Evolutionary conservation across 176 grass and related monocot species (phyloP).

Genomic region (Carex pumila): DNA sequence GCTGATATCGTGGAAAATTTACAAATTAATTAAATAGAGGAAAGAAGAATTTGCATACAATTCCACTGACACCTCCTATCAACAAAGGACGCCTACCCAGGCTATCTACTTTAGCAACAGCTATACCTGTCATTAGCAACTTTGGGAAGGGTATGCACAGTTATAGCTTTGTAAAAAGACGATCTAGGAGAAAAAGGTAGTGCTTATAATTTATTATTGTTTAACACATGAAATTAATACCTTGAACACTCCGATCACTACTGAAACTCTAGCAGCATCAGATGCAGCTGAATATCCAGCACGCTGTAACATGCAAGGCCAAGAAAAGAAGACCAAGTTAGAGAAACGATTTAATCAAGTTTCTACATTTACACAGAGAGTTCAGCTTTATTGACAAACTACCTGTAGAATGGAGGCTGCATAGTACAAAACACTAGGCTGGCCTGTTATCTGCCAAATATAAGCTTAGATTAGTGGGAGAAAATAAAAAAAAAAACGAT

Average conservation of each 20-base stretch:
- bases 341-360: conserved; percentile 13
- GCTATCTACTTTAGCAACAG: conserved; percentile 72
- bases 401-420: conserved; percentile 94
- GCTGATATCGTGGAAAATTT: neutral
- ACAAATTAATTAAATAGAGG: neutral
- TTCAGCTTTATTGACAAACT: neutral
- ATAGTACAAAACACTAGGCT: conserved; percentile 95
- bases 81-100: conserved; percentile 81
- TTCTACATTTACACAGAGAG: neutral
- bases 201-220: neutral
- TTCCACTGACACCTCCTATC: conserved; percentile 86
- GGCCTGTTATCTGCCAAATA: conserved; percentile 85
- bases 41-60: conserved; percentile 44
- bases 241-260: conserved; percentile 94
- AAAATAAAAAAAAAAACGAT: neutral
- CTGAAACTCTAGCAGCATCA: conserved; percentile 76
- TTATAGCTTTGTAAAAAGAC: conserved; percentile 20
- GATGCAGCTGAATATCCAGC: conserved; percentile 87
- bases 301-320: conserved; percentile 38
- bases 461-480: conserved; percentile 22
- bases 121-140: conserved; percentile 85
- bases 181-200: neutral
- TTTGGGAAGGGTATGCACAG: conserved; percentile 15
- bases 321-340: conserved; percentile 24
- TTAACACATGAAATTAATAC: conserved; percentile 23